These are phyloP conservation scores for Lasiodiplodia theobromae DNA, from an alignment of 2,329 filamentous ascomycete genomes.

Conservation along the genomic window DNA sequence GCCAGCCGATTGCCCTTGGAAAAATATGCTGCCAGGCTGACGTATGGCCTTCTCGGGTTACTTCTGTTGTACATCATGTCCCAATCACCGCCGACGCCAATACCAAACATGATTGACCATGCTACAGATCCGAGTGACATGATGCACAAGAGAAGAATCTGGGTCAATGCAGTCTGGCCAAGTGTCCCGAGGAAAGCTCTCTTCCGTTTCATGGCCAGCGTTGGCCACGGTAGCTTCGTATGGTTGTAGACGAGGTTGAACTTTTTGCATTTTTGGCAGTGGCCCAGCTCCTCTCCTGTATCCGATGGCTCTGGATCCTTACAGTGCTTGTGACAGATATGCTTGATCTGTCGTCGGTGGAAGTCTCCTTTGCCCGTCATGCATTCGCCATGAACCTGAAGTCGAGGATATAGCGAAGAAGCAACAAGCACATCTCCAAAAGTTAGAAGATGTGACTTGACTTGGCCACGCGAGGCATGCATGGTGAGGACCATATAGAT, in stretches of 20 bases:
- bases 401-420: slow-evolving; percentile 36
- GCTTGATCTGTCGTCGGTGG: slow-evolving; percentile 35
- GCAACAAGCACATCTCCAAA: slow-evolving; percentile 43
- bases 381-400: slow-evolving; percentile 39
- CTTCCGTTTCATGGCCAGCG: slow-evolving; percentile 42
- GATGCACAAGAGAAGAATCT: slow-evolving; percentile 33
- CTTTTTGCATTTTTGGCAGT: slow-evolving; percentile 42
- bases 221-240: slow-evolving; percentile 36
- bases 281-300: slow-evolving; percentile 39
- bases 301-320: slow-evolving; percentile 26
- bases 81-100: neutral
- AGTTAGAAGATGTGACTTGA: slow-evolving; percentile 39
- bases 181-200: slow-evolving; percentile 38
- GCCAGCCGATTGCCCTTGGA: too few relatives aligned
- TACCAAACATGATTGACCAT: neutral
- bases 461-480: slow-evolving; percentile 35
- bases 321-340: slow-evolving; percentile 43
- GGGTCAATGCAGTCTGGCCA: slow-evolving; percentile 41
- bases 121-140: neutral
- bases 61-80: neutral
- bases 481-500: slow-evolving; percentile 41
- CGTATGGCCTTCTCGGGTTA: neutral
- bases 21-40: neutral
- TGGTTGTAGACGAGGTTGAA: slow-evolving; percentile 36
- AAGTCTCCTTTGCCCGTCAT: slow-evolving; percentile 40